Evolutionary conservation across 2,329 filamentous ascomycete genomes (phyloP).

Genomic region (Fusarium sp.): DNA sequence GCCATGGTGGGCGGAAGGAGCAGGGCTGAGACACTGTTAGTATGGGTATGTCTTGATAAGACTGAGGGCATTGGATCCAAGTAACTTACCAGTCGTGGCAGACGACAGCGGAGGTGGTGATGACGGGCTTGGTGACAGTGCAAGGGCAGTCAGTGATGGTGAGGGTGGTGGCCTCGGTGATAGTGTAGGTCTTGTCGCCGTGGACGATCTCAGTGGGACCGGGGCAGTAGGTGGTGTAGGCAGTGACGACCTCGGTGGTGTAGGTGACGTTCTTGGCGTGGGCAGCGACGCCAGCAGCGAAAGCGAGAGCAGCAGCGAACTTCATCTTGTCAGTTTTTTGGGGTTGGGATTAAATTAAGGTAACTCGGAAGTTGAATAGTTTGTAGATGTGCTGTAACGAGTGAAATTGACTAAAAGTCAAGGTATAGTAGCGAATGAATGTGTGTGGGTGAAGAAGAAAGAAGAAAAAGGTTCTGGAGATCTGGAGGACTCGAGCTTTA

Average conservation of each 20-base stretch:
- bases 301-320: constrained; percentile 64
- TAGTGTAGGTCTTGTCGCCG: constrained; percentile 73
- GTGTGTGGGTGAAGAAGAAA: constrained; percentile 56
- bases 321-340: constrained; percentile 66
- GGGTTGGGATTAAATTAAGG: constrained; percentile 48
- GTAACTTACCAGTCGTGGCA: constrained; percentile 63
- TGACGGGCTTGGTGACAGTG: constrained; percentile 70
- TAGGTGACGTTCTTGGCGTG: constrained; percentile 55
- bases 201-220: constrained; percentile 70
- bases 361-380: constrained; percentile 47
- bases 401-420: constrained; percentile 45
- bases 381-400: constrained; percentile 39
- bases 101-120: constrained; percentile 60
- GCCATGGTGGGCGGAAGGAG: constrained; percentile 43
- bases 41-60: not conserved
- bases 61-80: not conserved
- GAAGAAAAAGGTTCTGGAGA: constrained; percentile 48
- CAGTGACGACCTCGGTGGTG: constrained; percentile 72
- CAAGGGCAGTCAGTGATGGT: constrained; percentile 78
- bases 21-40: constrained; percentile 36
- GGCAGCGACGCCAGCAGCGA: constrained; percentile 63
- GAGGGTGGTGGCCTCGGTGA: constrained; percentile 74
- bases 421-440: constrained; percentile 40
- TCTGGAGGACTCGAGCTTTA: constrained; percentile 59
- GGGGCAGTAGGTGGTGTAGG: constrained; percentile 78